Evolutionary conservation across 495 filamentous ascomycete genomes (phyloP).

Genomic region (Jackrogersella multiformis): DNA sequence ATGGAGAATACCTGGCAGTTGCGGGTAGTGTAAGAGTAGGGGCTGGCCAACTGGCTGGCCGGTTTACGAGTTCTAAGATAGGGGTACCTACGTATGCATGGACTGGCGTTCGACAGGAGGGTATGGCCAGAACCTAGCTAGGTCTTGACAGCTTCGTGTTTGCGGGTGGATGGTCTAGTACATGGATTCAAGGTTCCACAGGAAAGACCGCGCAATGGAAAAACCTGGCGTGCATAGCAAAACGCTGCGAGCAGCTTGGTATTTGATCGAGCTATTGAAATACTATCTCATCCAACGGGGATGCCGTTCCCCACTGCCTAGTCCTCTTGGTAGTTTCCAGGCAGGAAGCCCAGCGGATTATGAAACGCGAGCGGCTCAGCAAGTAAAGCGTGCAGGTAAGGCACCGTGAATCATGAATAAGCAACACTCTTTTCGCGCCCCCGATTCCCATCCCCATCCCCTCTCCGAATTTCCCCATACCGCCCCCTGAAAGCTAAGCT

Average conservation of each 20-base stretch:
- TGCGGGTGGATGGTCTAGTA: neutral
- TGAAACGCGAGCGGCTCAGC: slow-evolving; percentile 2
- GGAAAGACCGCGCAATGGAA: neutral
- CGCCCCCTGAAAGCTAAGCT: neutral
- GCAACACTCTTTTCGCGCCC: neutral
- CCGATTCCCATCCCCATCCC: neutral
- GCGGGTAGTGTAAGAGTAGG: slow-evolving; percentile 13
- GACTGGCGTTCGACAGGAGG: slow-evolving; percentile 22
- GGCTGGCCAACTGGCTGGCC: neutral
- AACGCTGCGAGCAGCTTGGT: slow-evolving; percentile 2
- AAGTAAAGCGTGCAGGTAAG: slow-evolving; percentile 11
- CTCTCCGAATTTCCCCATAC: neutral
- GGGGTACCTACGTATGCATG: too few species aligned
- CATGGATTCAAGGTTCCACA: neutral
- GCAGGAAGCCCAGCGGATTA: slow-evolving; percentile 4
- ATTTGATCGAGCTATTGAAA: slow-evolving; percentile 15
- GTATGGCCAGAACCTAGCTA: neutral
- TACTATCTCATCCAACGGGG: slow-evolving; percentile 7
- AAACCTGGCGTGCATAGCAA: slow-evolving; percentile 15
- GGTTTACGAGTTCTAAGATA: slow-evolving; percentile 21
- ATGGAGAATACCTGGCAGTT: neutral
- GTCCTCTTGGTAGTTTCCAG: neutral
- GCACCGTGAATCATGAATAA: slow-evolving; percentile 22
- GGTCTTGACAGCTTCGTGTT: neutral
- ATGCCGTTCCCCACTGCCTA: slow-evolving; percentile 1